Conservation (phyloP, 768 basidiomycete genomes). For the Rhizopogon vinicolor region DNA sequence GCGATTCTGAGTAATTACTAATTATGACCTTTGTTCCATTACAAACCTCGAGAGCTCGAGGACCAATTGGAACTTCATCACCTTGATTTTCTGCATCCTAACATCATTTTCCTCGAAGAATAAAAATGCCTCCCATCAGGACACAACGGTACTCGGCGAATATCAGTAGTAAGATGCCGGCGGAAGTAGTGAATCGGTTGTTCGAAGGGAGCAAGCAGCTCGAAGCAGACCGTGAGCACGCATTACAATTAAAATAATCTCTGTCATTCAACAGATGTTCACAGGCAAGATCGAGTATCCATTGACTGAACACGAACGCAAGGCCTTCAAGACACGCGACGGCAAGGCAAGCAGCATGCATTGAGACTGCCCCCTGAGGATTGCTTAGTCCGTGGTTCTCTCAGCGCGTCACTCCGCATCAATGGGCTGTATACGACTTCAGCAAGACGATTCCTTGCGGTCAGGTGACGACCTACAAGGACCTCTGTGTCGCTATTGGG, state of each 20-base stretch:
- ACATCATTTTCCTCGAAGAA: not conserved
- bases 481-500: constrained; percentile 44
- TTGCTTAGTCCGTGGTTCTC: constrained; percentile 19
- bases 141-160: not conserved
- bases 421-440: constrained; percentile 61
- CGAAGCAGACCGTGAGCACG: not conserved
- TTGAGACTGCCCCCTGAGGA: not conserved
- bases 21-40: too few relatives aligned
- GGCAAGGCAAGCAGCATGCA: constrained; percentile 22
- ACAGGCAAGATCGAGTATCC: constrained; percentile 13
- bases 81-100: too few relatives aligned
- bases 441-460: constrained; percentile 43
- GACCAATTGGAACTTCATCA: too few relatives aligned
- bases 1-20: not conserved
- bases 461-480: constrained; percentile 54
- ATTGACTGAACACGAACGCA: constrained; percentile 7
- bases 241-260: not conserved
- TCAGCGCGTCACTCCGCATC: constrained; percentile 47
- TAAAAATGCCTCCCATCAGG: constrained; percentile 1
- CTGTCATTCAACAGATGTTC: too few relatives aligned
- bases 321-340: constrained; percentile 17
- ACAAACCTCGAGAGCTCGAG: too few relatives aligned
- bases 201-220: too few relatives aligned
- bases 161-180: too few relatives aligned
- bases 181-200: too few relatives aligned